Percentiles rank a stretch among this genome's conserved stretches.
Evolutionary conservation across 1,284 basidiomycete genomes (phyloP).

Genomic region (Cystobasidiaceae sp.): DNA sequence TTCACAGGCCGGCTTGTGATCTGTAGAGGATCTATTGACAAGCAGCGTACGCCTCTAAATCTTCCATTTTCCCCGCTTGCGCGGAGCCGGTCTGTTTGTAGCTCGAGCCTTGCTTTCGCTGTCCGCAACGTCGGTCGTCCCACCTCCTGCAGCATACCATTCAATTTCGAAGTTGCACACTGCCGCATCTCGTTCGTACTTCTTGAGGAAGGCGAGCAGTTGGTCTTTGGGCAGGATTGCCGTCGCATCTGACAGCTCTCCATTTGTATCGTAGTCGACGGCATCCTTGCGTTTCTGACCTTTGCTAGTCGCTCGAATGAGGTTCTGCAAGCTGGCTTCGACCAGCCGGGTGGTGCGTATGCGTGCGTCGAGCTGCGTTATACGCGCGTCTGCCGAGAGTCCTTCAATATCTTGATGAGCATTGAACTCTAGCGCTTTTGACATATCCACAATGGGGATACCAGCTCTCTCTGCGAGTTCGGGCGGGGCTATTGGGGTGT

Average conservation of each 20-base stretch:
- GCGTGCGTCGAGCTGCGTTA: slow-evolving; percentile 19
- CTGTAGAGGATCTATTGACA: too few species aligned
- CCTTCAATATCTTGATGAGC: slow-evolving; percentile 15
- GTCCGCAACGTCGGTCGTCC: too few species aligned
- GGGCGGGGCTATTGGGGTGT: slow-evolving; percentile 12
- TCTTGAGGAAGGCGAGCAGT: slow-evolving; percentile 10
- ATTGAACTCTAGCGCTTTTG: slow-evolving; percentile 7
- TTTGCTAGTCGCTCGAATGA: slow-evolving; percentile 27
- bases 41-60: too few species aligned
- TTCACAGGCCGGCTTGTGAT: too few species aligned
- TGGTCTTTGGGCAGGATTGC: slow-evolving; percentile 15
- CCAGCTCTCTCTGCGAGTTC: slow-evolving; percentile 19
- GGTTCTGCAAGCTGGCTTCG: slow-evolving; percentile 31
- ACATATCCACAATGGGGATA: slow-evolving; percentile 16
- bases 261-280: slow-evolving; percentile 5
- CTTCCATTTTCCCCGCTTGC: too few species aligned
- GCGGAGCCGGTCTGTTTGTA: too few species aligned
- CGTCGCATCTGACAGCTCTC: too few species aligned
- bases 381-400: slow-evolving; percentile 15
- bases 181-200: slow-evolving; percentile 23
- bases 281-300: not conserved
- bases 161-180: slow-evolving; percentile 30
- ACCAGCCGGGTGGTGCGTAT: slow-evolving; percentile 29
- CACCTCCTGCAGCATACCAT: slow-evolving; percentile 27
- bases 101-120: too few species aligned